Evolutionary conservation across 257 asterid species (phyloP).

Genomic region (Perilla frutescens): DNA sequence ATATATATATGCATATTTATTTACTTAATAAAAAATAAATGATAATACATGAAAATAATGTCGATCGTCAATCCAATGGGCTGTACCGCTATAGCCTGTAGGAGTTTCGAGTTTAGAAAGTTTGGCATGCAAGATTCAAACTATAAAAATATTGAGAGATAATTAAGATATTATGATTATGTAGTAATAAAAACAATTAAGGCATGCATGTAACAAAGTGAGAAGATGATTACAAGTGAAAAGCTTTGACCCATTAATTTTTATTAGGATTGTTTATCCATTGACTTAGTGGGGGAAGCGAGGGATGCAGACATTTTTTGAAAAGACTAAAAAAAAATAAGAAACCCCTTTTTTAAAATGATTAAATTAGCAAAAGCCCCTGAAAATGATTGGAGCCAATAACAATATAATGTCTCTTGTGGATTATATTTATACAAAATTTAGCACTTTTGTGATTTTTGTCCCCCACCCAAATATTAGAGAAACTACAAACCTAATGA

Average conservation of each 20-base stretch:
- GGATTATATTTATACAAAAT: neutral
- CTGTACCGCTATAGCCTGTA: neutral
- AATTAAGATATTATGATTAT: neutral
- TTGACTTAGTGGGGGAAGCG: neutral
- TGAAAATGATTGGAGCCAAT: slow-evolving; percentile 12
- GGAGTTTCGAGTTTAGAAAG: neutral
- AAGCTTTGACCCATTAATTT: neutral
- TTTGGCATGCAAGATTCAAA: neutral
- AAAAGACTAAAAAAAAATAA: neutral
- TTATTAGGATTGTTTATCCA: neutral
- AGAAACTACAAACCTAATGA: neutral
- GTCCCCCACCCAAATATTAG: neutral
- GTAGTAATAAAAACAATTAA: neutral
- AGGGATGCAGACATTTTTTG: neutral
- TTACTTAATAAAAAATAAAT: too few species aligned
- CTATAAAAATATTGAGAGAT: neutral
- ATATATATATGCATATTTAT: too few species aligned
- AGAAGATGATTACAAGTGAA: slow-evolving; percentile 2
- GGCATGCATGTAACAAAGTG: neutral
- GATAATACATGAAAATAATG: too few species aligned
- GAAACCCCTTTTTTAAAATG: neutral
- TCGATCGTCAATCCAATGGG: neutral
- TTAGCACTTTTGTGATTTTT: neutral
- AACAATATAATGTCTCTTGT: neutral
- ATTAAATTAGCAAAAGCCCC: neutral